A percentile compares a stretch with the other conserved stretches of the same genome.
These are phyloP conservation scores for Aureobasidium sp. DNA, from an alignment of 2,329 filamentous ascomycete species.

Conservation along the genomic window DNA sequence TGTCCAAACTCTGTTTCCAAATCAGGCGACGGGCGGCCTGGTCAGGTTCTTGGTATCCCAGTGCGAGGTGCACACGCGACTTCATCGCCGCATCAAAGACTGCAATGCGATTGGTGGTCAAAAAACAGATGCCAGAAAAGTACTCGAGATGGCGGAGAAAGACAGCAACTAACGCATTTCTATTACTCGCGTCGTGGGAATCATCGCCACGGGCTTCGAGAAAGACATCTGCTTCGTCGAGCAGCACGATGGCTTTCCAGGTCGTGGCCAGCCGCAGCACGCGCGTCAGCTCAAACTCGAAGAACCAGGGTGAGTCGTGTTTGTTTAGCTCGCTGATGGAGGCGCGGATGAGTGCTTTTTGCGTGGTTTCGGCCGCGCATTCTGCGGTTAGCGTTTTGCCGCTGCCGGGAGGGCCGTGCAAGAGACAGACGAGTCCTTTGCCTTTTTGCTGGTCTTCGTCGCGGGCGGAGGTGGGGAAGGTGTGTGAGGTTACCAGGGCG, in stretches of 20 bases:
- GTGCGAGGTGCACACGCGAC: neutral
- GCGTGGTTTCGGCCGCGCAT: conserved; percentile 13
- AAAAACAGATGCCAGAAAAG: conserved; percentile 33
- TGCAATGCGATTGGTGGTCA: conserved; percentile 32
- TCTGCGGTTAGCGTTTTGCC: conserved; percentile 33
- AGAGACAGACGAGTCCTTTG: conserved; percentile 32
- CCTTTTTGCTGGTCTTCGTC: conserved; percentile 25
- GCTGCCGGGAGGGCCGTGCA: conserved; percentile 31
- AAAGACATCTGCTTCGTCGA: conserved; percentile 37
- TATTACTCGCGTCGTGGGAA: neutral
- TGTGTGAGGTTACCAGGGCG: neutral
- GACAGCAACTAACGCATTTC: conserved; percentile 25
- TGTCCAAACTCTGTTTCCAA: neutral
- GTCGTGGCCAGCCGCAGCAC: neutral
- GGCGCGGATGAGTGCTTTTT: conserved; percentile 11
- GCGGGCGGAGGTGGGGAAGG: neutral
- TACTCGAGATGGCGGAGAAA: conserved; percentile 35
- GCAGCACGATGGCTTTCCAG: conserved; percentile 29
- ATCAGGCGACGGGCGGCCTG: neutral
- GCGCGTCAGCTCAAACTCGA: neutral
- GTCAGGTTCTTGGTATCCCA: neutral
- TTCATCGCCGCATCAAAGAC: conserved; percentile 9
- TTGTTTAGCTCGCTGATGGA: neutral
- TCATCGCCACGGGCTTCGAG: conserved; percentile 16
- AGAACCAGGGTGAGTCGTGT: neutral